Conservation (phyloP, 306 rosid genomes). For the Gastrolobium villosum region DNA sequence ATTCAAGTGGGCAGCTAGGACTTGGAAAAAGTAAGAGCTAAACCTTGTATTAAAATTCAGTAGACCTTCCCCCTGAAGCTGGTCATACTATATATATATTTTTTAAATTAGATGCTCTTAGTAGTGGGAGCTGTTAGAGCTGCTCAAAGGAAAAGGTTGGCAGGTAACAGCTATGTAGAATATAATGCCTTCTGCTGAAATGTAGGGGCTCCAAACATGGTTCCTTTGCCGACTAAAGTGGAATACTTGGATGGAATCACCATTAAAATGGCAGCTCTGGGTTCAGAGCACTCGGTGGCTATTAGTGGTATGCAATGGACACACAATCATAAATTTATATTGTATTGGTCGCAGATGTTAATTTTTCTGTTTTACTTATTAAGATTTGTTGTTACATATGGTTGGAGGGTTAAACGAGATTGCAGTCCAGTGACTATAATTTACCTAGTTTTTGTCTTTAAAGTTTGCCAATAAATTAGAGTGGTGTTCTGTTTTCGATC, state of each 20-base stretch:
- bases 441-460: not conserved
- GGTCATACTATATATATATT: conserved; percentile 20
- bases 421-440: not conserved
- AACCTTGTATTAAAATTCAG: conserved; percentile 40
- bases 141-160: conserved; percentile 22
- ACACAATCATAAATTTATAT: conserved; percentile 20
- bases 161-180: conserved; percentile 23
- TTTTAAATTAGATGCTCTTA: not conserved
- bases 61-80: not conserved
- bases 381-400: conserved; percentile 25
- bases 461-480: conserved; percentile 18
- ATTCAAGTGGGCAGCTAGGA: conserved; percentile 93
- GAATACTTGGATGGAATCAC: conserved; percentile 83
- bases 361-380: conserved; percentile 14
- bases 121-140: conserved; percentile 37
- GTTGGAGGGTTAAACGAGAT: conserved; percentile 37
- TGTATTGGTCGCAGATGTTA: conserved; percentile 22
- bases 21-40: conserved; percentile 87
- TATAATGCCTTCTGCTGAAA: conserved; percentile 42
- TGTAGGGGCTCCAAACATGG: conserved; percentile 72
- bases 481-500: not conserved
- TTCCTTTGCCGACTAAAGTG: conserved; percentile 81
- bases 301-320: conserved; percentile 70
- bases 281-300: conserved; percentile 91
- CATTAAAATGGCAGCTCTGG: conserved; percentile 81